Percentiles rank a stretch among this genome's conserved stretches.
Evolutionary conservation across 345 rosid genomes (phyloP).

Genomic region (Melaleuca alternifolia): DNA sequence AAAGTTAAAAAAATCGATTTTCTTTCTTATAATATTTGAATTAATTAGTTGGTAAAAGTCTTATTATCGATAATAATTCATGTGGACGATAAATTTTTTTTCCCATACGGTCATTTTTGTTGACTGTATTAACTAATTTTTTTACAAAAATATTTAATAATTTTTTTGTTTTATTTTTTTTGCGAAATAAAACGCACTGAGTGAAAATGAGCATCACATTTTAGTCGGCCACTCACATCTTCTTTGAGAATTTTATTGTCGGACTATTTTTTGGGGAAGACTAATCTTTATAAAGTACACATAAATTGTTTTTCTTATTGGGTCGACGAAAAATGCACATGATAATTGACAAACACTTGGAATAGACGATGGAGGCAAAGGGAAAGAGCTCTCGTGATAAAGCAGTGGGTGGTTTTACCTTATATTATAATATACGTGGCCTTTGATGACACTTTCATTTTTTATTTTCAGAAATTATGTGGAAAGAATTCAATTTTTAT

Average conservation of each 20-base stretch:
- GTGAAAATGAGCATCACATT: neutral
- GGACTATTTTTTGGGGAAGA: too few species aligned
- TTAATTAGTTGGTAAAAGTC: neutral
- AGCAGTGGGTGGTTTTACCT: neutral
- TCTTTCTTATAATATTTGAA: rapidly evolving
- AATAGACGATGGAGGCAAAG: neutral
- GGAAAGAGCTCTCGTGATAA: neutral
- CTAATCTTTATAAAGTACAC: too few species aligned
- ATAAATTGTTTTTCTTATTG: too few species aligned
- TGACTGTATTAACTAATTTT: too few species aligned
- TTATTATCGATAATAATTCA: neutral
- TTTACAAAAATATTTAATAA: too few species aligned
- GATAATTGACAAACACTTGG: neutral
- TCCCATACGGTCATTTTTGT: too few species aligned
- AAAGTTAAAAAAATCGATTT: too few species aligned
- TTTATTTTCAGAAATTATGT: neutral
- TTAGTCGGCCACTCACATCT: neutral
- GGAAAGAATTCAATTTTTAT: neutral
- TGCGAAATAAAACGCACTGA: neutral
- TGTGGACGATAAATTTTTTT: too few species aligned
- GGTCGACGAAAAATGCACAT: neutral
- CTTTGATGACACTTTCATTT: neutral
- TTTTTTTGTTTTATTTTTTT: too few species aligned
- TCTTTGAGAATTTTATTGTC: neutral
- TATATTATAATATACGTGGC: neutral